Base-by-base conservation (phyloP, 345 rosid genomes). In the Hirschfeldia incana region DNA sequence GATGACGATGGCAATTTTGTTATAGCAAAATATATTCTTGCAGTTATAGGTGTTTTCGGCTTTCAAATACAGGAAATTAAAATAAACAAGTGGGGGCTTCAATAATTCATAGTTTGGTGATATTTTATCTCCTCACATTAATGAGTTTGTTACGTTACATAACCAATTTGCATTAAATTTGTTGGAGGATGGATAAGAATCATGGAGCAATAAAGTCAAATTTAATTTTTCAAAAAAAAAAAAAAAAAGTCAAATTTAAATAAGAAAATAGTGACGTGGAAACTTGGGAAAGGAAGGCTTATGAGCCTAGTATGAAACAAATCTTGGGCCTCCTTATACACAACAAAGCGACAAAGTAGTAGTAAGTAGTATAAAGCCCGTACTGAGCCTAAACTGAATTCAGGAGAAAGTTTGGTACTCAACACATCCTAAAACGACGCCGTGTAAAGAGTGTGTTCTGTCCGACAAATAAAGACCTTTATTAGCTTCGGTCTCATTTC, bases 111-210 rank as follows among this genome's bases (percentile, higher is more conserved):
- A 15, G 10, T 34, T 27, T 53, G 32, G 15, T 70, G 71, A 61
- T 27, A 53, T 16, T 7, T 63, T 51, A 53, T 16, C 21, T 36
- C 65, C 5, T 65, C 28, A 65, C 72, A 71, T 71, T 65, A 57
- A 78, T 65, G 72, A 65, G 77, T 72, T 4, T 16, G 72, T 72
- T 66, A 15, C 68, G 68, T 65, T 16, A 36, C 62, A 70, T 69
- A n/a, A n/a, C 39, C 46, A 28, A 27, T 3, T 62, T 5, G 63
- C 65, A 77, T 37, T 55, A 11, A 64, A 8, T 15, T 63, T 28
- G 42, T 15, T 51, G 55, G 16, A 34, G 21, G 69, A 32, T 21
- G 12, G 62, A 60, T 57, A 17, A 7, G 28, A 17, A 4, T 16
- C 5, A 5, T 29, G 67, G 34, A 67, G n/a, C n/a, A n/a, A n/a